These are phyloP conservation scores for Candida awuae DNA, from an alignment of 805 yeast genomes.

Conservation along the genomic window DNA sequence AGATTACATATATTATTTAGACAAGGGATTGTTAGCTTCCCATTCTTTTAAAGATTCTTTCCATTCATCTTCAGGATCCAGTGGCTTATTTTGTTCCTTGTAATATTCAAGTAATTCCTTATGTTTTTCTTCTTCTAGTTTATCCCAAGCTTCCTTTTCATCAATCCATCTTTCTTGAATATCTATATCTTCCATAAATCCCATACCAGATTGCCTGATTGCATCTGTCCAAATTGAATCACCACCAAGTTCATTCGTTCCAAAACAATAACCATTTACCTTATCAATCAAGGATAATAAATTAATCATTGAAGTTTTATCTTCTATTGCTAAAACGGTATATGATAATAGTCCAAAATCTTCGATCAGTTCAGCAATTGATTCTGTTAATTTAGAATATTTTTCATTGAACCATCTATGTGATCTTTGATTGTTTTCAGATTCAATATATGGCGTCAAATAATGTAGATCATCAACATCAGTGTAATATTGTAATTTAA, in stretches of 20 bases:
- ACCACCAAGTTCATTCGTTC: constrained; percentile 92
- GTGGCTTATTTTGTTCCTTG: constrained; percentile 32
- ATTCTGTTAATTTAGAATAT: constrained; percentile 55
- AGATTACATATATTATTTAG: constrained; percentile 18
- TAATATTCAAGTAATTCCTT: constrained; percentile 30
- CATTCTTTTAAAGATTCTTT: constrained; percentile 53
- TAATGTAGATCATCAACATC: constrained; percentile 80
- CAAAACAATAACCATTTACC: constrained; percentile 90
- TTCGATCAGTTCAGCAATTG: constrained; percentile 74
- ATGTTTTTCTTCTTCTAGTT: constrained; percentile 42
- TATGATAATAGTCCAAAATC: constrained; percentile 84
- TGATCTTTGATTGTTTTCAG: constrained; percentile 64
- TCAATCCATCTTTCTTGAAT: constrained; percentile 96
- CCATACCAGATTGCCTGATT: constrained; percentile 58
- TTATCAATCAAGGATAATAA: constrained; percentile 73
- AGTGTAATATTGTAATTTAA: constrained; percentile 77
- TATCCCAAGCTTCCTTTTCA: constrained; percentile 69
- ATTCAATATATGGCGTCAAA: constrained; percentile 58
- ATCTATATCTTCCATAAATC: constrained; percentile 52
- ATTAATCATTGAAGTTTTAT: constrained; percentile 84
- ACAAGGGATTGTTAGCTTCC: constrained; percentile 37
- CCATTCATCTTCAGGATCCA: constrained; percentile 66
- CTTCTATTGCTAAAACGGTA: constrained; percentile 86
- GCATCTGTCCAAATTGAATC: constrained; percentile 98
- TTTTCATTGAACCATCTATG: constrained; percentile 39